These are phyloP conservation scores for Colletotrichum nymphaeae DNA, from an alignment of 2,329 filamentous ascomycete species.

Conservation along the genomic window DNA sequence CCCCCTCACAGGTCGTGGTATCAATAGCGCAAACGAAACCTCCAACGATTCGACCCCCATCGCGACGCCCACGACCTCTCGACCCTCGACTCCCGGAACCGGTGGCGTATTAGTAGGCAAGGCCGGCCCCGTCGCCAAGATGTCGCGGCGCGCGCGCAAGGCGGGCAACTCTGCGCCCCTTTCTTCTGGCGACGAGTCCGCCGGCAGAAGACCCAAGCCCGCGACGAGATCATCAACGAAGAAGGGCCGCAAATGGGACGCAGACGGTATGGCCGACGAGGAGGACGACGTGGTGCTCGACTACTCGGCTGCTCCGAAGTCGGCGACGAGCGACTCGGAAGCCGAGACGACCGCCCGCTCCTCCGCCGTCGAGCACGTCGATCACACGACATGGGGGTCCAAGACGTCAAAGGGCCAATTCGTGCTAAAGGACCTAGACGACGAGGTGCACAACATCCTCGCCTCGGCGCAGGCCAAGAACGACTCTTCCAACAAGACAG, in stretches of 20 bases:
- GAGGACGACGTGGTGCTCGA: conserved; percentile 84
- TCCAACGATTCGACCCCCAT: conserved; percentile 78
- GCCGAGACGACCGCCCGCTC: conserved; percentile 60
- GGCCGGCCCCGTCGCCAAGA: conserved; percentile 77
- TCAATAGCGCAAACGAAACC: conserved; percentile 47
- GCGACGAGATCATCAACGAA: conserved; percentile 70
- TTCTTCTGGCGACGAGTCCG: conserved; percentile 87
- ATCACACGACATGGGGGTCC: conserved; percentile 85
- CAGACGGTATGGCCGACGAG: conserved; percentile 87
- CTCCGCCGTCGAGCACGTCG: conserved; percentile 77
- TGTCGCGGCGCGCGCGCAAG: conserved; percentile 83
- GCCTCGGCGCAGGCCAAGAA: conserved; percentile 77
- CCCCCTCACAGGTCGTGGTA: conserved; percentile 43
- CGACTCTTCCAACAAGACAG: conserved; percentile 53
- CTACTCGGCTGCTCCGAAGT: conserved; percentile 78
- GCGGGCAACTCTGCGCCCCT: conserved; percentile 73
- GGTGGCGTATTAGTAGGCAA: conserved; percentile 79
- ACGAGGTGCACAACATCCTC: conserved; percentile 92
- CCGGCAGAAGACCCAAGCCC: conserved; percentile 68
- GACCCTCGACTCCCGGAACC: conserved; percentile 79
- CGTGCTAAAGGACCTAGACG: conserved; percentile 90
- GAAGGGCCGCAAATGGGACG: conserved; percentile 92
- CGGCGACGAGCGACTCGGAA: conserved; percentile 64
- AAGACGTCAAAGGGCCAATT: conserved; percentile 91
- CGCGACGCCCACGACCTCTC: conserved; percentile 79